These are phyloP conservation scores for Cantharellus cinnabarinus DNA, from an alignment of 768 basidiomycete species.

Conservation along the genomic window DNA sequence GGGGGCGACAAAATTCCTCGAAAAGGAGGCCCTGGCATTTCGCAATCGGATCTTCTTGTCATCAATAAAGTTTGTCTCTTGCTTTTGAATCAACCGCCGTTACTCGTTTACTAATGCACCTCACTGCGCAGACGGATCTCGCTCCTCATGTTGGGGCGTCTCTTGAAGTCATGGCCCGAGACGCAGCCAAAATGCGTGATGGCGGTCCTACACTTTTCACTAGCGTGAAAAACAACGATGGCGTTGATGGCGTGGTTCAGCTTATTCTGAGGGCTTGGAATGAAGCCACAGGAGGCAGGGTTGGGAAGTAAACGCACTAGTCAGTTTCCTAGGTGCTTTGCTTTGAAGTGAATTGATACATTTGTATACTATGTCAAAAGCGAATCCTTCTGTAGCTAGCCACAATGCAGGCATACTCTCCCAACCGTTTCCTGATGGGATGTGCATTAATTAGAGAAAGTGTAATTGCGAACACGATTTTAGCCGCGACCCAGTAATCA, in stretches of 20 bases:
- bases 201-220: conserved; percentile 85
- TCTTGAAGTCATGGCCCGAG: conserved; percentile 82
- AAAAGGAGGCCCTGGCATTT: conserved; percentile 91
- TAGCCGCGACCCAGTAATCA: no score
- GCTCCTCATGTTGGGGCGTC: conserved; percentile 86
- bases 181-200: conserved; percentile 85
- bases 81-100: neutral
- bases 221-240: conserved; percentile 56
- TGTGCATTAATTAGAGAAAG: neutral
- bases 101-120: neutral
- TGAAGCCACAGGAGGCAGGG: neutral
- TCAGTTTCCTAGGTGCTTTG: neutral
- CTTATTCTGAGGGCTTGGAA: conserved; percentile 79
- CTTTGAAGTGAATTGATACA: neutral
- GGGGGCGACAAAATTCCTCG: conserved; percentile 97
- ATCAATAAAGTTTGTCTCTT: conserved; percentile 51
- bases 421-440: neutral
- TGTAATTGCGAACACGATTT: neutral
- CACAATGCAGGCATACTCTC: no score
- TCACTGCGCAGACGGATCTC: conserved; percentile 56
- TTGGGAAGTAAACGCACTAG: neutral
- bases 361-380: no score
- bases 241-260: conserved; percentile 62
- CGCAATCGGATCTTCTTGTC: conserved; percentile 76
- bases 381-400: no score